Evolutionary conservation across 306 rosid species (phyloP).

Genomic region (Trifolium fragiferum): DNA sequence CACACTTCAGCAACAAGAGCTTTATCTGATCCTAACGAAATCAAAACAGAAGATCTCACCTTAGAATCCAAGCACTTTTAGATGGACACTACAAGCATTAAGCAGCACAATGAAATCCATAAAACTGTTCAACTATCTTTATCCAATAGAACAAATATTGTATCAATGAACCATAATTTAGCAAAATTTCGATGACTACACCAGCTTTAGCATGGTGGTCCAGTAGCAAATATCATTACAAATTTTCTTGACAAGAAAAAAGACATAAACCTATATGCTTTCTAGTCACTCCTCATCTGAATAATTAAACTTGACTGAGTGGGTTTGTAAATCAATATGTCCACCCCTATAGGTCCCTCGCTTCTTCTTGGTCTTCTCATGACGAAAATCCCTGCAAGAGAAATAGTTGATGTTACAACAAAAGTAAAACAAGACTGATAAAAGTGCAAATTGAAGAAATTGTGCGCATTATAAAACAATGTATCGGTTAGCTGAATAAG

Average conservation of each 20-base stretch:
- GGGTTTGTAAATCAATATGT: constrained; percentile 76
- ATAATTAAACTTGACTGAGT: constrained; percentile 83
- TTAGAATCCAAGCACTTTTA: background rate
- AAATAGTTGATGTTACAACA: constrained; percentile 15
- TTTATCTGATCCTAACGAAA: no score
- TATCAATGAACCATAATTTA: constrained; percentile 29
- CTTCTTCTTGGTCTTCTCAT: constrained; percentile 97
- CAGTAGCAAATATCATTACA: constrained; percentile 5
- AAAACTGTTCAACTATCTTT: background rate
- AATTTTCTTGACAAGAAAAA: background rate
- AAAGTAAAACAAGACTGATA: background rate
- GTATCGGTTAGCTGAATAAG: background rate
- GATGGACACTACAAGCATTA: background rate
- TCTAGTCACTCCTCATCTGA: constrained; percentile 72
- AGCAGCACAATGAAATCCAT: background rate
- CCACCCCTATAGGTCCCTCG: constrained; percentile 95
- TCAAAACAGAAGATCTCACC: background rate
- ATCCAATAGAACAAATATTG: background rate
- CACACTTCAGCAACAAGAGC: background rate
- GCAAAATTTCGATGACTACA: constrained; percentile 36
- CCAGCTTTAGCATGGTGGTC: constrained; percentile 33
- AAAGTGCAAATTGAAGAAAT: constrained; percentile 6
- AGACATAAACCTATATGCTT: background rate
- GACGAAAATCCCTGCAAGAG: constrained; percentile 82
- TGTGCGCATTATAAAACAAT: background rate